Conservation (phyloP, 2,329 filamentous ascomycete species). For the Xylaria digitata region DNA sequence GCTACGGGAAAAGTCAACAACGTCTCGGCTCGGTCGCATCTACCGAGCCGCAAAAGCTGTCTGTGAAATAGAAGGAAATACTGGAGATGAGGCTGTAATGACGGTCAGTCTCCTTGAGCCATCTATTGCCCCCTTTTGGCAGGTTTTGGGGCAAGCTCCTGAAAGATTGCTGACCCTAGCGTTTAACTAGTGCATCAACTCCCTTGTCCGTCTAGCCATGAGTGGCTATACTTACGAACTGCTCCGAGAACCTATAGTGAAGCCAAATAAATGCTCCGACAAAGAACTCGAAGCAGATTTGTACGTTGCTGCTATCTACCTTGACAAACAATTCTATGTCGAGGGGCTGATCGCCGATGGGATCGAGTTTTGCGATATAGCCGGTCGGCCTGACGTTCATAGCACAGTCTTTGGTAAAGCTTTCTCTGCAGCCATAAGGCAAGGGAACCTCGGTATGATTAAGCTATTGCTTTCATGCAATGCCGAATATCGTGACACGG, state of each 20-base stretch:
- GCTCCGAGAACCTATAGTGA: neutral
- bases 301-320: conserved; percentile 33
- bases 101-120: neutral
- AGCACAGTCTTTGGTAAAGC: conserved; percentile 3
- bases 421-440: neutral
- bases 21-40: conserved; percentile 11
- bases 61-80: conserved; percentile 8
- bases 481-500: neutral
- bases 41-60: conserved; percentile 5
- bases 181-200: neutral
- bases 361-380: neutral
- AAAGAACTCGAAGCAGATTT: conserved; percentile 22
- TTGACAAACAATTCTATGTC: conserved; percentile 23
- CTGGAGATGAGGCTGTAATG: conserved; percentile 1
- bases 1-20: neutral
- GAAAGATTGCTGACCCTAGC: too few species aligned
- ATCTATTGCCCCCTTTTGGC: too few species aligned
- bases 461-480: conserved; percentile 7
- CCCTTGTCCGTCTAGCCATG: conserved; percentile 12
- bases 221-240: accelerated
- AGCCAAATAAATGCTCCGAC: conserved; percentile 5
- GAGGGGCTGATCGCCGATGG: neutral
- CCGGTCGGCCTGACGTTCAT: neutral
- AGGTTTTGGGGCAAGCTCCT: too few species aligned
- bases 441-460: conserved; percentile 13